A percentile compares a stretch with the other conserved stretches of the same genome.
Conservation (phyloP, 495 filamentous ascomycete species). For the Xylaria venustula region DNA sequence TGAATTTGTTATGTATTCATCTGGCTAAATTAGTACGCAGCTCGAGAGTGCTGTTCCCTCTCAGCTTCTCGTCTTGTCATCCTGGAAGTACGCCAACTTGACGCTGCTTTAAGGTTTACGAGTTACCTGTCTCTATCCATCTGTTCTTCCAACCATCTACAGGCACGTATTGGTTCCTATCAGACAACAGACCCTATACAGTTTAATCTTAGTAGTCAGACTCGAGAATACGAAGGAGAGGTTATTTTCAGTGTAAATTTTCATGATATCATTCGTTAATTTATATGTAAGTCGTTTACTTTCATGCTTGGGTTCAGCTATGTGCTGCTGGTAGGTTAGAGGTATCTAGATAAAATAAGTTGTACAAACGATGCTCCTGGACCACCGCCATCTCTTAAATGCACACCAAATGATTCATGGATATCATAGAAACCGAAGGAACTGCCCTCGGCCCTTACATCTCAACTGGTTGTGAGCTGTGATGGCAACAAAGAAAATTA, state of each 20-base stretch:
- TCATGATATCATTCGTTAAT: not conserved
- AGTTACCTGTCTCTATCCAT: too few species aligned
- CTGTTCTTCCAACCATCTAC: too few species aligned
- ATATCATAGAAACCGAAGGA: not conserved
- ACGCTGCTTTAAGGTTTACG: too few species aligned
- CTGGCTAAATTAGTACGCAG: too few species aligned
- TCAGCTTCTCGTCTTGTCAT: too few species aligned
- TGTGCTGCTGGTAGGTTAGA: not conserved
- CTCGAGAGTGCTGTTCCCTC: too few species aligned
- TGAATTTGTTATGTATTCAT: too few species aligned
- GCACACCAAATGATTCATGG: not conserved
- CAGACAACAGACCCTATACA: too few species aligned
- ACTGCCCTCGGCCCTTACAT: not conserved
- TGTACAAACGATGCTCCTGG: slow-evolving; percentile 1
- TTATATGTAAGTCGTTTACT: not conserved
- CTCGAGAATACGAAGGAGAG: too few species aligned
- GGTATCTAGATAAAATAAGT: not conserved
- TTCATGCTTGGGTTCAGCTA: not conserved
- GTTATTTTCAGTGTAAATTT: not conserved
- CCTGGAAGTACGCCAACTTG: too few species aligned
- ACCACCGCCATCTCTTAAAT: not conserved
- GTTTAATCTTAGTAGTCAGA: too few species aligned
- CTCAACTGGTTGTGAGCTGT: not conserved
- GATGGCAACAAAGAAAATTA: not conserved
- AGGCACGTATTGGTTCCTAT: too few species aligned